Percentiles rank a stretch among this genome's conserved stretches.
phyloP scores from a whole-genome alignment of 192 early-diverging fungal genomes.

The Phycomyces nitens region DNA sequence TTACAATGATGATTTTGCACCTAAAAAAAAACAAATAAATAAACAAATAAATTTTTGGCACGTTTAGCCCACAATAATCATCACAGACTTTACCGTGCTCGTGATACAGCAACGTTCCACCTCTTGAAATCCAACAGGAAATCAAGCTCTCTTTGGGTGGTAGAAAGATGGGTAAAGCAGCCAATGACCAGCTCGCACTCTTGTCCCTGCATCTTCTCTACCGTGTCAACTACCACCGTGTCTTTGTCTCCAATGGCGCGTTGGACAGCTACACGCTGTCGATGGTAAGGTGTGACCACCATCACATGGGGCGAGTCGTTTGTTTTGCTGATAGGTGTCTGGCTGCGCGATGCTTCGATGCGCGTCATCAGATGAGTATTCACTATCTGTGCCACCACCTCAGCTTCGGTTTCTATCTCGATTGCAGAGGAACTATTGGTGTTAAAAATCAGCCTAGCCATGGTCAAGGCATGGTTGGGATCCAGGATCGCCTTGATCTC shows the following conservation, averaged over 20 bases:
- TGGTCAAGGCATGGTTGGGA: too few relatives aligned
- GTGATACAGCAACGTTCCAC: conserved; percentile 44
- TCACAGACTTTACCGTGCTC: conserved; percentile 41
- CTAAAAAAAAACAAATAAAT: background rate
- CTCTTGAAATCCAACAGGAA: conserved; percentile 45
- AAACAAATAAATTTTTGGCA: background rate
- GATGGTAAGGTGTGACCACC: conserved; percentile 46
- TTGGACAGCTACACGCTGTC: conserved; percentile 39
- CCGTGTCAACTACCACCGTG: conserved; percentile 42
- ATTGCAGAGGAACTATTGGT: conserved; percentile 10
- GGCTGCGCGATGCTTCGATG: conserved; percentile 6
- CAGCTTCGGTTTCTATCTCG: conserved; percentile 34
- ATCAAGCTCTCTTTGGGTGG: conserved; percentile 17
- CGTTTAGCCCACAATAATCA: background rate
- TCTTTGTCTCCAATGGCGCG: conserved; percentile 5
- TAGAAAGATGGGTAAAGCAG: conserved; percentile 50
- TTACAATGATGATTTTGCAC: conserved; percentile 23
- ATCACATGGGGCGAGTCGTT: conserved; percentile 25
- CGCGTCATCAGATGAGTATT: conserved; percentile 30
- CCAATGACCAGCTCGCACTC: conserved; percentile 59
- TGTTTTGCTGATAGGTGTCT: conserved; percentile 1
- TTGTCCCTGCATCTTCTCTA: conserved; percentile 55
- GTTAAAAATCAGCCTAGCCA: background rate
- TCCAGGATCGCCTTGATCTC: background rate
- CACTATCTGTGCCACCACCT: conserved; percentile 34